Percentiles rank a stretch among this genome's conserved stretches.
Conservation (phyloP, 1,284 basidiomycete species). For the Boletus hoseneyae region DNA sequence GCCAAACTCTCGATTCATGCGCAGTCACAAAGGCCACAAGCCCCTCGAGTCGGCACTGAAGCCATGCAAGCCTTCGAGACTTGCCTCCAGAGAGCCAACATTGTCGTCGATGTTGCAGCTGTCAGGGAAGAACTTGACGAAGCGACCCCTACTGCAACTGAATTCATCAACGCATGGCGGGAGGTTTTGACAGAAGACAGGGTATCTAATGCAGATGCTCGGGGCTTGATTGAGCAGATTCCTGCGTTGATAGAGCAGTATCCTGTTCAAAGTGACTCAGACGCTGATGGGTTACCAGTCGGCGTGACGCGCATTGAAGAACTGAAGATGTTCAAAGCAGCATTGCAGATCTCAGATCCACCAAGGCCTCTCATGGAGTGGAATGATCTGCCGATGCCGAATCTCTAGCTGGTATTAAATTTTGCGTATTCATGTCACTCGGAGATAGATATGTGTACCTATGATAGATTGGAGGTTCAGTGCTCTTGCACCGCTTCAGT, state of each 20-base stretch:
- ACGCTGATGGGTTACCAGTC: conserved; percentile 44
- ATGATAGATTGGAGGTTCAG: no score
- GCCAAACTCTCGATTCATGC: conserved; percentile 84
- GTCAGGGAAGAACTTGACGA: conserved; percentile 45
- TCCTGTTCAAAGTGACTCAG: conserved; percentile 42
- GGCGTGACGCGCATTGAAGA: conserved; percentile 67
- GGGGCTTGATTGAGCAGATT: conserved; percentile 48
- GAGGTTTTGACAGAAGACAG: conserved; percentile 46
- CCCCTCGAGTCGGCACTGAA: conserved; percentile 60
- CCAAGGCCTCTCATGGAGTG: conserved; percentile 63
- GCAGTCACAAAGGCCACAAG: conserved; percentile 61
- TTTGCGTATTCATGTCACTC: not conserved
- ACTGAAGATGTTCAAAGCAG: conserved; percentile 67
- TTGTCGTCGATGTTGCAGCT: conserved; percentile 51
- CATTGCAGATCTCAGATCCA: conserved; percentile 48
- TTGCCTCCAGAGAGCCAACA: conserved; percentile 48
- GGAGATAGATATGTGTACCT: not conserved
- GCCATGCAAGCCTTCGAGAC: conserved; percentile 65
- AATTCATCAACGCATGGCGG: conserved; percentile 56
- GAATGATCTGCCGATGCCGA: conserved; percentile 61
- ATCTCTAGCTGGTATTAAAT: conserved; percentile 32
- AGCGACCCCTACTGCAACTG: conserved; percentile 43
- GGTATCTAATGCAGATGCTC: conserved; percentile 42
- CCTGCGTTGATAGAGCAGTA: conserved; percentile 37
- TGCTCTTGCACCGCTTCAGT: no score